Base-by-base conservation (phyloP, 2,329 filamentous ascomycete genomes). In the Pseudogymnoascus destructans region DNA sequence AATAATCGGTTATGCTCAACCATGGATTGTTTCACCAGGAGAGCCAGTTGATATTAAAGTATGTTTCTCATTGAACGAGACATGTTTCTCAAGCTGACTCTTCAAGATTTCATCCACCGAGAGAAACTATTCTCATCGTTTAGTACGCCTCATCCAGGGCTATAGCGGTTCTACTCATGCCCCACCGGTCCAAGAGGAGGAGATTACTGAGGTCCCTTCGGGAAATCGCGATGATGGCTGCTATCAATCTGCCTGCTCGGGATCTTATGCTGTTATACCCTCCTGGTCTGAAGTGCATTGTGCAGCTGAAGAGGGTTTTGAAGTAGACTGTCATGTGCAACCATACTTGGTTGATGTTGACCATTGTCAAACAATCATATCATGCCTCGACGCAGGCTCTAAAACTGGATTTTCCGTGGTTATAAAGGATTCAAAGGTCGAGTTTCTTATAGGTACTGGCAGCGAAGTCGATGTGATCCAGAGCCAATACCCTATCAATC, bases 1-100 rank as follows among this genome's bases (percentile, higher is more conserved):
- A 32, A 65, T 65, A 21, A 62, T 65, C 10, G 63, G 63, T 15
- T 65, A 65, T 55, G 63, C 56, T n/a, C 54, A 65, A 27, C 63
- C 63, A 21, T 62, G 62, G 59, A 61, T 65, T 49, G 63, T 61
- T 21, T 63, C 63, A n/a, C 63, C 63, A 3, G 63, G 63, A n/a
- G 60, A 65, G 21, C n/a, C 21, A 5, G 60, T 65, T 36, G 62
- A 60, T 27, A 59, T 65, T 57, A 64, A 65, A 57, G 63, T 64
- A 55, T 52, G 35, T 42, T 30, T 17, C 5, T 30, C 10, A 7
- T 30, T 13, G 5, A 32, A 30, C 5, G 6, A n/a, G 8, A 4
- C 15, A 27, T 32, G 15, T 23, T 61, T 54, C 54, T 32, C 36
- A 30, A 58, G 56, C 59, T 60, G 40, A 52, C 54, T 46, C 19